A percentile compares a stretch with the other conserved stretches of the same genome.
Conservation (phyloP, 1,284 basidiomycete species). For the Ceratobasidium sp. region DNA sequence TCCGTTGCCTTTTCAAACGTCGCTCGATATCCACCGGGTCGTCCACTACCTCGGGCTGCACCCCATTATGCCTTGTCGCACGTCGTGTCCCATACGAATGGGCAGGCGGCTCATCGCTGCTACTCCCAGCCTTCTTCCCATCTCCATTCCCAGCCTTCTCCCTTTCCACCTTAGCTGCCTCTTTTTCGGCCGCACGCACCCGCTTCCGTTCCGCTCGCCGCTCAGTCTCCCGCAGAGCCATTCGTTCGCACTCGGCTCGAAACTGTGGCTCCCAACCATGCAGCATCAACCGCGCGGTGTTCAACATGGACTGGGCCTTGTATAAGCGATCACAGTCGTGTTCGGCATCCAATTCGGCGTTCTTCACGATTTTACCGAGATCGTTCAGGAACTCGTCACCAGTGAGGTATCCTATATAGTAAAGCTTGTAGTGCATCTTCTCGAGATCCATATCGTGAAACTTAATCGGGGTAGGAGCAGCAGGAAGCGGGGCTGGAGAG, state of each 20-base stretch:
- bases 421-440: slow-evolving; percentile 85
- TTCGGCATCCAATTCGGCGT: slow-evolving; percentile 71
- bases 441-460: slow-evolving; percentile 89
- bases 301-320: slow-evolving; percentile 90
- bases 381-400: slow-evolving; percentile 88
- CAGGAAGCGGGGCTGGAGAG: slow-evolving; percentile 54
- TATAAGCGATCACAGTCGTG: slow-evolving; percentile 77
- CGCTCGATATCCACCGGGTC: slow-evolving; percentile 76
- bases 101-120: slow-evolving; percentile 48
- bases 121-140: slow-evolving; percentile 47
- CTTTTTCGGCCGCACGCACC: slow-evolving; percentile 60
- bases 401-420: slow-evolving; percentile 86
- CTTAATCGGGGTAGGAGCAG: slow-evolving; percentile 46
- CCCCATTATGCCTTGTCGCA: slow-evolving; percentile 74
- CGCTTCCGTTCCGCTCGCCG: slow-evolving; percentile 66
- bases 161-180: slow-evolving; percentile 50
- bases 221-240: slow-evolving; percentile 80
- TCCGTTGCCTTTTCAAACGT: slow-evolving; percentile 69
- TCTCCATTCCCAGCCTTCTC: slow-evolving; percentile 46
- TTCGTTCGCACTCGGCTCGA: slow-evolving; percentile 83
- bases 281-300: slow-evolving; percentile 83
- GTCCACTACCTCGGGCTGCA: slow-evolving; percentile 68
- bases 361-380: slow-evolving; percentile 86
- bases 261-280: slow-evolving; percentile 88
- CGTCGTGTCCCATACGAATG: slow-evolving; percentile 60